phyloP scores from a whole-genome alignment of 768 basidiomycete genomes.

The Macrolepiota albuminosa region DNA sequence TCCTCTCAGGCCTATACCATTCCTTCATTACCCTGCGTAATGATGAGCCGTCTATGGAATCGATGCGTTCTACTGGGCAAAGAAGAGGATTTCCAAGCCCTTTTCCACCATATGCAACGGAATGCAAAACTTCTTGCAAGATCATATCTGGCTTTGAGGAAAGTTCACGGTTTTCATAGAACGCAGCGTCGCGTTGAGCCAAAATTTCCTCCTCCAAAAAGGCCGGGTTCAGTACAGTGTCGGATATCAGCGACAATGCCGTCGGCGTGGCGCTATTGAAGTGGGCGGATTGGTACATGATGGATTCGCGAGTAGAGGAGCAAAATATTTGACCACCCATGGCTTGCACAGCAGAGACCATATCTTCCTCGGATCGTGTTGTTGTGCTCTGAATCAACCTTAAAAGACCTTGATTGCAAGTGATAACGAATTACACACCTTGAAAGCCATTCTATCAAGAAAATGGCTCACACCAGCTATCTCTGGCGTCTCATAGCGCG shows the following conservation, averaged over 20 bases:
- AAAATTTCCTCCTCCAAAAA: slow-evolving; percentile 77
- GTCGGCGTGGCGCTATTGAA: slow-evolving; percentile 78
- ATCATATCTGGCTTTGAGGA: slow-evolving; percentile 88
- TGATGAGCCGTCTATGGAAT: slow-evolving; percentile 53
- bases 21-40: slow-evolving; percentile 63
- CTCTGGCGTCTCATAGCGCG: slow-evolving; percentile 74
- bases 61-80: slow-evolving; percentile 82
- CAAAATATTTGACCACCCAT: slow-evolving; percentile 92
- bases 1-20: slow-evolving; percentile 92
- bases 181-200: slow-evolving; percentile 79
- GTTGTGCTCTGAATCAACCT: slow-evolving; percentile 56
- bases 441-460: slow-evolving; percentile 94
- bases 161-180: slow-evolving; percentile 89
- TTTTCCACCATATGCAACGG: slow-evolving; percentile 71
- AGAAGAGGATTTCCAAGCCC: slow-evolving; percentile 89
- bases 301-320: slow-evolving; percentile 86
- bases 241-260: slow-evolving; percentile 85
- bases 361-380: slow-evolving; percentile 66
- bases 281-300: slow-evolving; percentile 98
- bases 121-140: slow-evolving; percentile 85
- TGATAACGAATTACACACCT: slow-evolving; percentile 44
- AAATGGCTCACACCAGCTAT: slow-evolving; percentile 87
- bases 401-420: background rate
- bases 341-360: slow-evolving; percentile 75
- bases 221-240: slow-evolving; percentile 79